Evolutionary conservation across 345 rosid species (phyloP).

Genomic region (Alliaria petiolata): DNA sequence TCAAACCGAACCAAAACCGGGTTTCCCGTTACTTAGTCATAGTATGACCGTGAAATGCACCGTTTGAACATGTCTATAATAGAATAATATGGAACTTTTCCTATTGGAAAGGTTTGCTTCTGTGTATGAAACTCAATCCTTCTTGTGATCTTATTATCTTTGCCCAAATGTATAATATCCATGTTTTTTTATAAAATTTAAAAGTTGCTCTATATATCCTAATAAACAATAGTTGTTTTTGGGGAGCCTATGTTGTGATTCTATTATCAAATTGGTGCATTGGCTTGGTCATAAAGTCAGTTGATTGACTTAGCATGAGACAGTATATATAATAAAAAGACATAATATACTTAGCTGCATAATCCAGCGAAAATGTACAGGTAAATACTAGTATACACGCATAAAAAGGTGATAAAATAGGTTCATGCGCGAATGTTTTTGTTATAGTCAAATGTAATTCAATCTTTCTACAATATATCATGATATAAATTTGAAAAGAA

Average conservation of each 20-base stretch:
- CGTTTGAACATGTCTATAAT: conserved; percentile 22
- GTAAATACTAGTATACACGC: neutral
- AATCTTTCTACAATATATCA: too few species aligned
- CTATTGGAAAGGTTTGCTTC: conserved; percentile 5
- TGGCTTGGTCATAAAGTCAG: neutral
- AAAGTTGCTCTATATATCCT: too few species aligned
- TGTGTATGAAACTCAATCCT: conserved; percentile 12
- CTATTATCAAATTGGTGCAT: neutral
- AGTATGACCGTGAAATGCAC: neutral
- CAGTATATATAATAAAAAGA: neutral
- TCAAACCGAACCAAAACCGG: conserved; percentile 20
- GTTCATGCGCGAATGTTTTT: too few species aligned
- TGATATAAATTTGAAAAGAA: too few species aligned
- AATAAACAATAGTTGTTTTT: neutral
- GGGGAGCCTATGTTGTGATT: neutral
- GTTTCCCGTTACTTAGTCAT: conserved; percentile 17
- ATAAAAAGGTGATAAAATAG: neutral
- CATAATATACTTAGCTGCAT: neutral
- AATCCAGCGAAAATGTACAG: neutral
- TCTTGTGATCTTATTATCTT: neutral
- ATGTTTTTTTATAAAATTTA: neutral
- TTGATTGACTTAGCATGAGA: neutral
- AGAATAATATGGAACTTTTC: conserved; percentile 16
- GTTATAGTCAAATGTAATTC: too few species aligned
- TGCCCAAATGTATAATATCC: conserved; percentile 9